Conservation (phyloP, 495 filamentous ascomycete species). For the Aspergillus hancockii region DNA sequence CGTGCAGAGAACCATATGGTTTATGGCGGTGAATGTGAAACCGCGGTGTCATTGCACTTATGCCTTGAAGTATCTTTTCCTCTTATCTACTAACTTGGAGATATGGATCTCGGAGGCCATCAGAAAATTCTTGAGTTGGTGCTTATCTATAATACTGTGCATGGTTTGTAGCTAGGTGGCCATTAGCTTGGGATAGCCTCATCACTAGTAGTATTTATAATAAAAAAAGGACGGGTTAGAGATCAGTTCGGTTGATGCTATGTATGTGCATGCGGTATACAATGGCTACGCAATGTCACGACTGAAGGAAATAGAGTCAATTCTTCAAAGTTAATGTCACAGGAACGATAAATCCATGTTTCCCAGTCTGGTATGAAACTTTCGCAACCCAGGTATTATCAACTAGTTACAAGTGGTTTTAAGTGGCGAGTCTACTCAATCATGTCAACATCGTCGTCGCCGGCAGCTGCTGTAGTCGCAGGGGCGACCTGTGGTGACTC, state of each 20-base stretch:
- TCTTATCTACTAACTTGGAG: not conserved
- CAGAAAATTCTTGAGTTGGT: not conserved
- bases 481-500: constrained; percentile 26
- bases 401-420: constrained; percentile 14
- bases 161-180: not conserved
- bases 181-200: not conserved
- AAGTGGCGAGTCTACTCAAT: constrained; percentile 35
- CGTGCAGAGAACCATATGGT: constrained; percentile 65
- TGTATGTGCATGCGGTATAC: not conserved
- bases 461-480: constrained; percentile 35
- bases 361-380: constrained; percentile 1
- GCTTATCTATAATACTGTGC: not conserved
- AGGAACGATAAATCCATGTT: not conserved
- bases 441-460: constrained; percentile 62
- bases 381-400: not conserved
- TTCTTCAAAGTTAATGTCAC: not conserved
- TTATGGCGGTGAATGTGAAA: constrained; percentile 51
- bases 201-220: not conserved
- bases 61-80: not conserved
- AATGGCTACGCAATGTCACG: not conserved
- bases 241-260: not conserved
- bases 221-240: not conserved
- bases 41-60: too few relatives aligned
- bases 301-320: not conserved
- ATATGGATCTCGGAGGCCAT: not conserved